Base-by-base conservation (phyloP, 441 rosid genomes). In the Gossypium gossypioides region DNA sequence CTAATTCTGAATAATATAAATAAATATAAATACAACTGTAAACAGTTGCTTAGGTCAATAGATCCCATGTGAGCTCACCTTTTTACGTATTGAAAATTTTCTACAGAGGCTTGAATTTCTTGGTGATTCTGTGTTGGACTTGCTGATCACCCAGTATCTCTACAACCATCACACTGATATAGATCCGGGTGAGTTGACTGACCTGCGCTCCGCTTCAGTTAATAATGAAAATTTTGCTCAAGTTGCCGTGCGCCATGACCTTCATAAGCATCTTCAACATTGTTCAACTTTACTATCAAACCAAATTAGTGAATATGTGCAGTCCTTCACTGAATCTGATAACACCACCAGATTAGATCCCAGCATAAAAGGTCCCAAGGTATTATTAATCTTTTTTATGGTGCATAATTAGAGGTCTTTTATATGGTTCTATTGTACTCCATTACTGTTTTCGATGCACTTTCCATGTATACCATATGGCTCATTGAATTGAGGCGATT, bases 41-140 rank as follows among this genome's bases (percentile, higher is more conserved):
- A 61, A 42, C 65, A 18, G 7, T 54, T 44, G 68, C 67, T 40
- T 51, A 21, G 42, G 42, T 34, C 42, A 34, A 34, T 34, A 34
- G 69, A 15, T 25, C 76, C 18, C 51, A 27, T 13, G 59, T 74
- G 44, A 25, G 70, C 42, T 75, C 65, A 44, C 62, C 54, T 32
- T 65, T 44, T 44, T 80, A 18, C 56, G n/a, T 42, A 68, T 71
- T 56, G 32, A 73, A 72, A 61, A 34, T 69, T 69, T 72, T 60
- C 16, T 70, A 62, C 89, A 95, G 99, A 91, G 98, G 81, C 90
- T 93, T 75, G 99, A 96, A 84, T 96, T 89, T 86, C 98, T 96
- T 0, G 98, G 98, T 0, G 97, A 93, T 74, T 82, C 97, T 69
- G 93, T 84, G 2, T 81, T 91, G 84, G 99, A 93, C 81, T 74